Evolutionary conservation across 768 basidiomycete species (phyloP).

Genomic region (Podaxis sp.): DNA sequence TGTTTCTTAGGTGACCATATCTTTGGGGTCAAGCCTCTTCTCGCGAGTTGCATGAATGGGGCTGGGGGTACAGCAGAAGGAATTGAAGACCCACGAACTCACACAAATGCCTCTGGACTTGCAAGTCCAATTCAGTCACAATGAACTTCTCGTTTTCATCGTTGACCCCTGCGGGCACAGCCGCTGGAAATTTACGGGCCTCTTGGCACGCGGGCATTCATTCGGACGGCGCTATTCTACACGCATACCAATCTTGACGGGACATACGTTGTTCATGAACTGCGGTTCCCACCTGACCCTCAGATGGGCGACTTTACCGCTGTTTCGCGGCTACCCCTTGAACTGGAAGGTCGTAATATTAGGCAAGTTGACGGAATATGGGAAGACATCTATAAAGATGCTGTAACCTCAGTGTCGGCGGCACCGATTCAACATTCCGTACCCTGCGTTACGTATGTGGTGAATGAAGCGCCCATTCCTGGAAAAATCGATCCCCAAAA

Average conservation of each 20-base stretch:
- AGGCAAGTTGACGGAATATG: slow-evolving; percentile 57
- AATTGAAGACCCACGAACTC: slow-evolving; percentile 55
- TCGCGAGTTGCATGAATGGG: slow-evolving; percentile 71
- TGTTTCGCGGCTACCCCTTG: slow-evolving; percentile 48
- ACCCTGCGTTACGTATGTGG: slow-evolving; percentile 77
- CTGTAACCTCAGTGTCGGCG: slow-evolving; percentile 62
- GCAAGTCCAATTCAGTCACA: slow-evolving; percentile 16
- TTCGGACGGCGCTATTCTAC: slow-evolving; percentile 64
- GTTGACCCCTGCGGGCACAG: slow-evolving; percentile 30
- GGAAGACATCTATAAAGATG: slow-evolving; percentile 60
- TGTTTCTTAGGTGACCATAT: slow-evolving; percentile 69
- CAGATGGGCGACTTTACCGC: slow-evolving; percentile 44
- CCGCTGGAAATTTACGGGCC: slow-evolving; percentile 86
- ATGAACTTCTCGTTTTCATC: not conserved
- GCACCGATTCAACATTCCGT: slow-evolving; percentile 80
- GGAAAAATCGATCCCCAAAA: slow-evolving; percentile 72
- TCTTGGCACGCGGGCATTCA: slow-evolving; percentile 77
- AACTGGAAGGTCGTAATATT: slow-evolving; percentile 66
- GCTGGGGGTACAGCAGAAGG: slow-evolving; percentile 65
- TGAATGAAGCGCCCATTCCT: slow-evolving; percentile 67
- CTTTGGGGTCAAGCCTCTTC: slow-evolving; percentile 68
- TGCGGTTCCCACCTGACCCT: slow-evolving; percentile 64
- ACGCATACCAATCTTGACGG: slow-evolving; percentile 68
- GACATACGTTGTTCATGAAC: slow-evolving; percentile 81
- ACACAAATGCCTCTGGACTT: slow-evolving; percentile 32